phyloP scores from a whole-genome alignment of 768 basidiomycete genomes.

The Mycena galopus region DNA sequence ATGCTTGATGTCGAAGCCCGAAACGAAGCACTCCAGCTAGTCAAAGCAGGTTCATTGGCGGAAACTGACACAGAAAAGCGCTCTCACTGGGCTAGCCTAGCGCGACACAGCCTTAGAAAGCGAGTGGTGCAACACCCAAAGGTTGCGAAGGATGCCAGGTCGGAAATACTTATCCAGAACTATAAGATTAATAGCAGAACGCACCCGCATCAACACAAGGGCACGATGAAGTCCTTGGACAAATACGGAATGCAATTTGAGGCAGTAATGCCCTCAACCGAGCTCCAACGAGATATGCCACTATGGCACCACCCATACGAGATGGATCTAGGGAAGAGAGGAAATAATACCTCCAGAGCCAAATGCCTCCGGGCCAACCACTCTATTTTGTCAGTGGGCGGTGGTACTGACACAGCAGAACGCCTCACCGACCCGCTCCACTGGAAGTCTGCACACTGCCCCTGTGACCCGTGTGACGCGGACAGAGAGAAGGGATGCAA shows the following conservation, averaged over 20 bases:
- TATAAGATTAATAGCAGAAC: background rate
- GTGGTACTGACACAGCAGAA: too few species aligned
- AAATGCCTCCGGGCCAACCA: background rate
- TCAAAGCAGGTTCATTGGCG: background rate
- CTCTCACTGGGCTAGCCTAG: background rate
- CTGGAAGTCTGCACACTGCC: too few species aligned
- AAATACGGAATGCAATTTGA: background rate
- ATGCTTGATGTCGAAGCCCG: background rate
- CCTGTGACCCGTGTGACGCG: too few species aligned
- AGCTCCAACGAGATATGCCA: background rate
- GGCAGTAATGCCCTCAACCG: background rate
- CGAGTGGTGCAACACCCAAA: background rate
- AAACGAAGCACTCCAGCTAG: background rate
- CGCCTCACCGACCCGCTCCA: too few species aligned
- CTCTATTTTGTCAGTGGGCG: background rate
- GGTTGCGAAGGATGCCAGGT: background rate
- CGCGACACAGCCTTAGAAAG: background rate
- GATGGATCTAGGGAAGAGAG: too few species aligned
- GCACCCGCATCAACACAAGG: background rate
- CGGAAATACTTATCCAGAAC: background rate
- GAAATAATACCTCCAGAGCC: too few species aligned
- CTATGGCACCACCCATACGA: background rate
- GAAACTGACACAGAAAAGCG: background rate
- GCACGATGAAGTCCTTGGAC: background rate
- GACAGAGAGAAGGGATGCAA: too few species aligned